A percentile compares a stretch with the other conserved stretches of the same genome.
Conservation (phyloP, 192 early-diverging fungal species). For the Umbelopsis vinacea region DNA sequence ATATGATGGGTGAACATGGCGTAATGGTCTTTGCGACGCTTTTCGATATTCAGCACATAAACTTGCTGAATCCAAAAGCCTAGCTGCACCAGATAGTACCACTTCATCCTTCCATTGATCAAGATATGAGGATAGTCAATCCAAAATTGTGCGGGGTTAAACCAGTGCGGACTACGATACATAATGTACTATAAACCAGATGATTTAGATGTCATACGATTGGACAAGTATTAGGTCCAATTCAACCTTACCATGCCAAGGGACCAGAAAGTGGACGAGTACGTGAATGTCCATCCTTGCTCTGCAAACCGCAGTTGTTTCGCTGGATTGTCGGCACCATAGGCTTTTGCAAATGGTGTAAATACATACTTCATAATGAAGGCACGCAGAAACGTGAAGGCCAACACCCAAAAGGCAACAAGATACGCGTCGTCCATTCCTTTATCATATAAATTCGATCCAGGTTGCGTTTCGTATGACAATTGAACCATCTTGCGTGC, state of each 20-base stretch:
- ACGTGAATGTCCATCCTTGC: slow-evolving; percentile 71
- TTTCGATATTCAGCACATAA: slow-evolving; percentile 73
- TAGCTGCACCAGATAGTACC: slow-evolving; percentile 76
- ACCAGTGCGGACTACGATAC: slow-evolving; percentile 71
- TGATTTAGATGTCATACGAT: not conserved
- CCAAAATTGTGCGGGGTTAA: slow-evolving; percentile 72
- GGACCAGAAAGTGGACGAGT: slow-evolving; percentile 65
- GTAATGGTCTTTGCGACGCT: slow-evolving; percentile 73
- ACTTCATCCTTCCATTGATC: slow-evolving; percentile 60
- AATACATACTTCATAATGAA: slow-evolving; percentile 56
- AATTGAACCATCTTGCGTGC: slow-evolving; percentile 2
- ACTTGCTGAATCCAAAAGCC: slow-evolving; percentile 84
- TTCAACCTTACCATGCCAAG: slow-evolving; percentile 59
- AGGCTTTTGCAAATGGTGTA: slow-evolving; percentile 44
- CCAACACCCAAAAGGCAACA: slow-evolving; percentile 67
- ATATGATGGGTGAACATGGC: slow-evolving; percentile 79
- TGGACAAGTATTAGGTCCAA: slow-evolving; percentile 13
- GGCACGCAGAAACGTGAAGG: slow-evolving; percentile 66
- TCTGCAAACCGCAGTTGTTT: slow-evolving; percentile 67
- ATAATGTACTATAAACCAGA: slow-evolving; percentile 56
- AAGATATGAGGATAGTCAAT: slow-evolving; percentile 71
- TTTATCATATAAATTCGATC: slow-evolving; percentile 42
- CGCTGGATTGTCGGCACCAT: slow-evolving; percentile 40
- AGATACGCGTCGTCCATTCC: slow-evolving; percentile 65
- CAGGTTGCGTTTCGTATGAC: slow-evolving; percentile 11